These are phyloP conservation scores for Cutaneotrichosporon cutaneum DNA, from an alignment of 1,284 basidiomycete species.

Conservation along the genomic window DNA sequence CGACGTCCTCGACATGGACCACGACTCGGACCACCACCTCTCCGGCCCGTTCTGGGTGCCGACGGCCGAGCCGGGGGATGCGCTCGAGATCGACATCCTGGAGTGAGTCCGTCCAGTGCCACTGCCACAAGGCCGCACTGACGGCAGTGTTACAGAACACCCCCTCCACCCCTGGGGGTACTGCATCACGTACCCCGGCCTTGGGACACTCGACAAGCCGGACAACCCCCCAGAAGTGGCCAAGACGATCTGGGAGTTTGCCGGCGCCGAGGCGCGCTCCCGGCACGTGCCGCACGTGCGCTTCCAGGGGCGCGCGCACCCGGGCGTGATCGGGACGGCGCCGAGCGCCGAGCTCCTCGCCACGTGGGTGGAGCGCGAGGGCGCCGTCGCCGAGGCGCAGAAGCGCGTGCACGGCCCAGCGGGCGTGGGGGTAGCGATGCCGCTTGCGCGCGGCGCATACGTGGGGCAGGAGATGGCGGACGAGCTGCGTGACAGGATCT, in stretches of 20 bases:
- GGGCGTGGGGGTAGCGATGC: slow-evolving; percentile 65
- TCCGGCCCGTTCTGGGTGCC: slow-evolving; percentile 72
- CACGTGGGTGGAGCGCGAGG: slow-evolving; percentile 71
- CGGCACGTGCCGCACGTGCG: slow-evolving; percentile 74
- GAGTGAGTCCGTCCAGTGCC: slow-evolving; percentile 49
- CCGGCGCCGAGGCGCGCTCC: slow-evolving; percentile 67
- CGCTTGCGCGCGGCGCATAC: slow-evolving; percentile 63
- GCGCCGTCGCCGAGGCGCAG: slow-evolving; percentile 62
- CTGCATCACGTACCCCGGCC: slow-evolving; percentile 55
- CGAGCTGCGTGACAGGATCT: slow-evolving; percentile 60
- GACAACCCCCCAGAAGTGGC: slow-evolving; percentile 58
- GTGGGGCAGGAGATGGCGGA: slow-evolving; percentile 62
- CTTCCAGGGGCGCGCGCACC: slow-evolving; percentile 74
- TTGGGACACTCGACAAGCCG: slow-evolving; percentile 17
- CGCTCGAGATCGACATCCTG: slow-evolving; percentile 72
- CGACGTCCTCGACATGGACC: slow-evolving; percentile 32
- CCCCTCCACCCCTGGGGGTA: slow-evolving; percentile 78
- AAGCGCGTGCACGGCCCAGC: slow-evolving; percentile 32
- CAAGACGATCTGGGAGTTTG: slow-evolving; percentile 78
- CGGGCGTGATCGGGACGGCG: slow-evolving; percentile 71
- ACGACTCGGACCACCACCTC: slow-evolving; percentile 68
- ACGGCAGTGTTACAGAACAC: slow-evolving; percentile 61
- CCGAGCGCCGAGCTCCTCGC: slow-evolving; percentile 69
- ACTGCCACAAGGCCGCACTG: neutral
- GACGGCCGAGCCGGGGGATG: slow-evolving; percentile 73